Base-by-base conservation (phyloP, 1,284 basidiomycete genomes). In the Pholiota adiposa region DNA sequence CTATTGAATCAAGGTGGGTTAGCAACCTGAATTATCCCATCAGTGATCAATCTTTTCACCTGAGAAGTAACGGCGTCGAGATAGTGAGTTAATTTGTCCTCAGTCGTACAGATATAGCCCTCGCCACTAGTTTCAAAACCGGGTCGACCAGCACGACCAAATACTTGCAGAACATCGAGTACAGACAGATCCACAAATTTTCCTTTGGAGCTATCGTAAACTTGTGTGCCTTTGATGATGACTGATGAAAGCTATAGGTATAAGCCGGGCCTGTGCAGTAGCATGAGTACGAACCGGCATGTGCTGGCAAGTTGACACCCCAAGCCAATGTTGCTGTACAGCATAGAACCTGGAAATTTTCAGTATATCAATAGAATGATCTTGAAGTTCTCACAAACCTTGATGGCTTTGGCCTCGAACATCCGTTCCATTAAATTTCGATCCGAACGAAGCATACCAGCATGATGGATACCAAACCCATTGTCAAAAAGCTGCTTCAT, bases 221-320 rank as follows among this genome's bases (percentile, higher is more conserved):
- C 85, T 68, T 99, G 93, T 0, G 97, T 99, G 14, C 97, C 97
- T 76, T 99, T 99, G 80, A 99, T 99, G 65, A 99, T 81, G 59
- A 96, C 94, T 93, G 57, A 12, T 51, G 29, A 33, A 51, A 34
- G 59, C 49, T 31, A 41, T 23, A 16, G 56, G 49, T 51, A 38
- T n/a, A 46, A 19, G 23, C 19, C 23, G 25, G 33, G 31, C 5
- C 51, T 4, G 4, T 25, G 12, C 21, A 40, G 6, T 16, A 18
- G 7, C 23, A 38, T 8, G 23, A 23, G 56, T 18, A 70, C 14
- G 78, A 64, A 91, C 91, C 94, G 58, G 97, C 97, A 76, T 99
- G 98, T 4, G 97, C 97, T 40, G 97, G 97, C 69, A 99, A 79
- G 74, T 99, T 99, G 69, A 99, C 97, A 80, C 97, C 97, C 97